A percentile compares a stretch with the other conserved stretches of the same genome.
Conservation (phyloP, 768 basidiomycete genomes). For the Kwoniella botswanensis region DNA sequence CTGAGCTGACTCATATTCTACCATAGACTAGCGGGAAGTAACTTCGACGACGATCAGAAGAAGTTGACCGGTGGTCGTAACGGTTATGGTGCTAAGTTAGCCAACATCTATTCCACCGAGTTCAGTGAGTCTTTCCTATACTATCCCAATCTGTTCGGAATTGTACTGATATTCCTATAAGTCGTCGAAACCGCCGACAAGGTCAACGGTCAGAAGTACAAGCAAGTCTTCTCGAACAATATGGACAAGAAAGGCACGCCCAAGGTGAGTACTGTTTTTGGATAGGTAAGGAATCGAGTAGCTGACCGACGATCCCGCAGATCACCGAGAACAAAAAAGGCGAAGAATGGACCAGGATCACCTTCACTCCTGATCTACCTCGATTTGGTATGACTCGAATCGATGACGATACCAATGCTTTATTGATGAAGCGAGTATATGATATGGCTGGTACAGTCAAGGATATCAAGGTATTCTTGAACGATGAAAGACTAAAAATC, state of each 20-base stretch:
- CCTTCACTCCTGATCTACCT: constrained; percentile 87
- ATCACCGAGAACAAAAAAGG: constrained; percentile 86
- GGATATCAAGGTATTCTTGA: constrained; percentile 89
- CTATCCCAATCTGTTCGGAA: neutral
- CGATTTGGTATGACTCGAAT: constrained; percentile 88
- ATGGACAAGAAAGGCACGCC: constrained; percentile 86
- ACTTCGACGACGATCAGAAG: constrained; percentile 99
- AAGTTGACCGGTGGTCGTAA: constrained; percentile 98
- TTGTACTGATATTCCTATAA: constrained; percentile 9
- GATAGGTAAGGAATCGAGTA: too few species aligned
- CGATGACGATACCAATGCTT: constrained; percentile 85
- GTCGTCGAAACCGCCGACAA: constrained; percentile 92
- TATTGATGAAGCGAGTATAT: constrained; percentile 91
- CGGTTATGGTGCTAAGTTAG: constrained; percentile 96
- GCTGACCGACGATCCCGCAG: constrained; percentile 34
- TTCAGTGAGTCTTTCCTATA: constrained; percentile 64
- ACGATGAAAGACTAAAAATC: constrained; percentile 88
- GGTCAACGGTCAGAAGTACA: constrained; percentile 83
- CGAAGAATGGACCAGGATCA: constrained; percentile 90
- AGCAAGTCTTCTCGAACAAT: constrained; percentile 91
- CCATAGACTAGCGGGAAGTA: constrained; percentile 76
- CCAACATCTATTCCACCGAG: constrained; percentile 96
- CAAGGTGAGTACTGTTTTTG: constrained; percentile 61
- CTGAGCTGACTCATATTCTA: neutral
- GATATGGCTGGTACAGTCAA: constrained; percentile 96